Base-by-base conservation (phyloP, 2,329 filamentous ascomycete genomes). In the Neophaeococcomyces aloes region DNA sequence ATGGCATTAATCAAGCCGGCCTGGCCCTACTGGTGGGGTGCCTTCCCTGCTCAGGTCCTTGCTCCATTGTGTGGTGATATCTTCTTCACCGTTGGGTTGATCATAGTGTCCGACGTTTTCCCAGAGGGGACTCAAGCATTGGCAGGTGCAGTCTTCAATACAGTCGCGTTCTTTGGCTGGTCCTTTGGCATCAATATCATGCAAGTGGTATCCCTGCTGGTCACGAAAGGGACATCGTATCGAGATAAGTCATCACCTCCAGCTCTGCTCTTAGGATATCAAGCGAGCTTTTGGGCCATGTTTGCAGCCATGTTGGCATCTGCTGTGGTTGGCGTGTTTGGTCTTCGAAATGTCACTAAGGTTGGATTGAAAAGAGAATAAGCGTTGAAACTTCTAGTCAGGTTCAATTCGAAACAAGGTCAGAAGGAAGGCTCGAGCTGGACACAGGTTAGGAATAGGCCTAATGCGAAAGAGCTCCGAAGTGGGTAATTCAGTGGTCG, bases 71-170 rank as follows among this genome's bases (percentile, higher is more conserved):
- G 42, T 18, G 50, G 47, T 19, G 50, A 58, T 44, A 55, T 55
- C 1, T 60, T 79, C 5, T 78, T 76, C 54, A 78, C 72, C 0
- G 67, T 79, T 2, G 72, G 68, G 0, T 61, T 72, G 17, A 65
- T 79, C 15, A 59, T 57, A 3, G 68, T 79, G 6, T 67, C 68
- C 0, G 69, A 74, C 11, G 67, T 65, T 2, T 79, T 79, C 48
- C 70, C 74, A 0, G 62, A 68, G n/a, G 60, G 74, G 7, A 76
- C 67, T 1, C 76, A 80, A 45, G 72, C 72, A 0, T 60, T 81
- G 0, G 76, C 75, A 0, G 78, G 76, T 0, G 75, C 73, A 0
- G 75, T 81, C 0, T 80, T 79, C 57, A 78, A 76, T 48, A 77
- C 75, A 0, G 63, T 72, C 1, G 61, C 67, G 0, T 75, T 79